These are phyloP conservation scores for Leishmania major DNA, from an alignment of 208 protist genomes.

Conservation along the genomic window DNA sequence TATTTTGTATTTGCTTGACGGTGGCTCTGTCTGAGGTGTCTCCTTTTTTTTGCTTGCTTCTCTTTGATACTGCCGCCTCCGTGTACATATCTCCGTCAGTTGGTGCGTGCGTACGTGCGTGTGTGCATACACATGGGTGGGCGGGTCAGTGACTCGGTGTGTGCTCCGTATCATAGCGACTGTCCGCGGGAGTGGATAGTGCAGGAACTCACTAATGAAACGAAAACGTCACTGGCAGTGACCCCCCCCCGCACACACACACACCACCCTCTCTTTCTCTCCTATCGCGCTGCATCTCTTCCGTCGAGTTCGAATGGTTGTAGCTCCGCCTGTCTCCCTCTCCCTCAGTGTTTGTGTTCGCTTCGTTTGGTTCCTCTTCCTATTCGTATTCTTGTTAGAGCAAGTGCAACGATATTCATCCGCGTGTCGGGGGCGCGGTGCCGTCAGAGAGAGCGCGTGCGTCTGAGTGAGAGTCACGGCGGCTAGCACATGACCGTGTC, in stretches of 20 bases:
- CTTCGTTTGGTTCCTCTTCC: not conserved
- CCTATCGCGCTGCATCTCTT: not conserved
- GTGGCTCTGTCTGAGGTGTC: not conserved
- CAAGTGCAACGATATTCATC: not conserved
- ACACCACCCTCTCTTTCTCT: not conserved
- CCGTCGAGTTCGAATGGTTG: not conserved
- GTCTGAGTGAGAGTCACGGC: no score
- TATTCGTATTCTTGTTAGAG: not conserved
- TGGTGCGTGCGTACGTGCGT: not conserved
- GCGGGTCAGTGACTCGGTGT: not conserved
- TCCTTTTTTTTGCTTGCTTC: not conserved
- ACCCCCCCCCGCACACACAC: not conserved
- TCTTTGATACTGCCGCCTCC: not conserved
- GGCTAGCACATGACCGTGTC: no score
- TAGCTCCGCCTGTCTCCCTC: not conserved
- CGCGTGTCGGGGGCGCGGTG: not conserved
- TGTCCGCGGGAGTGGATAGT: not conserved
- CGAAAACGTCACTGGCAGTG: not conserved
- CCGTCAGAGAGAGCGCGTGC: no score
- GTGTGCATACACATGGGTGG: not conserved
- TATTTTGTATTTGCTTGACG: not conserved
- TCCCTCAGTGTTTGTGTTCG: not conserved
- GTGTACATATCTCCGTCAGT: not conserved
- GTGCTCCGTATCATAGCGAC: not conserved
- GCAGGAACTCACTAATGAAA: not conserved